Percentiles rank a stretch among this genome's conserved stretches.
Evolutionary conservation across 2,329 filamentous ascomycete species (phyloP).

Genomic region (Monosporascus sp.): DNA sequence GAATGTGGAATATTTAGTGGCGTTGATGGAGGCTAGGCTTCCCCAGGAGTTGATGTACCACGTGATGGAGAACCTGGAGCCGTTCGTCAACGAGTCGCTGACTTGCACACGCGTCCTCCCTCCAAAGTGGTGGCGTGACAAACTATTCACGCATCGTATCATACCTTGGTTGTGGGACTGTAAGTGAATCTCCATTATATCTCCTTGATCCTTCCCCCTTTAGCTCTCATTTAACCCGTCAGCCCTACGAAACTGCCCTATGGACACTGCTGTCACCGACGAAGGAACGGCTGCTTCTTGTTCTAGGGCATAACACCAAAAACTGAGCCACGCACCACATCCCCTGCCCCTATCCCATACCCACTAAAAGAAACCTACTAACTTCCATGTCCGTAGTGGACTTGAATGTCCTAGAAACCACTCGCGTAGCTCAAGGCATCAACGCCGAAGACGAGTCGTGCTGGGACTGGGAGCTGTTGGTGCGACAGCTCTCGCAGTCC

Average conservation of each 20-base stretch:
- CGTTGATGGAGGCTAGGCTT: neutral
- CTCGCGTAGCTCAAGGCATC: neutral
- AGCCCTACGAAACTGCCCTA: too few relatives aligned
- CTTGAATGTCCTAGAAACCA: neutral
- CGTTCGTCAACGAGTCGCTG: conserved; percentile 8
- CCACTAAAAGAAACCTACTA: too few relatives aligned
- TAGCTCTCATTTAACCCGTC: neutral
- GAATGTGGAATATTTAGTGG: neutral
- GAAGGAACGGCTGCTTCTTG: too few relatives aligned
- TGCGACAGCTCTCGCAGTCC: conserved; percentile 13
- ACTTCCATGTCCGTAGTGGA: conserved; percentile 1
- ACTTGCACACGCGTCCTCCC: conserved; percentile 11
- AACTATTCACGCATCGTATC: conserved; percentile 9
- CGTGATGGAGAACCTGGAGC: conserved; percentile 7
- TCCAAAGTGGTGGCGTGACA: conserved; percentile 10
- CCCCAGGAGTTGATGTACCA: conserved; percentile 9
- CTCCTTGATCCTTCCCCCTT: neutral
- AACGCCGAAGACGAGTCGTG: neutral
- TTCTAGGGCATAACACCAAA: too few relatives aligned
- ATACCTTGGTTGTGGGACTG: conserved; percentile 19
- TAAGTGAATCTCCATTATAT: neutral
- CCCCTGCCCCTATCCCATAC: too few relatives aligned
- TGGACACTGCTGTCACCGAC: too few relatives aligned
- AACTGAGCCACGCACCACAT: too few relatives aligned
- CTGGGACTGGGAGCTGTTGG: conserved; percentile 21